Percentiles rank a stretch among this genome's conserved stretches.
Evolutionary conservation across 2,329 filamentous ascomycete species (phyloP).

Genomic region (Talaromyces piceae): DNA sequence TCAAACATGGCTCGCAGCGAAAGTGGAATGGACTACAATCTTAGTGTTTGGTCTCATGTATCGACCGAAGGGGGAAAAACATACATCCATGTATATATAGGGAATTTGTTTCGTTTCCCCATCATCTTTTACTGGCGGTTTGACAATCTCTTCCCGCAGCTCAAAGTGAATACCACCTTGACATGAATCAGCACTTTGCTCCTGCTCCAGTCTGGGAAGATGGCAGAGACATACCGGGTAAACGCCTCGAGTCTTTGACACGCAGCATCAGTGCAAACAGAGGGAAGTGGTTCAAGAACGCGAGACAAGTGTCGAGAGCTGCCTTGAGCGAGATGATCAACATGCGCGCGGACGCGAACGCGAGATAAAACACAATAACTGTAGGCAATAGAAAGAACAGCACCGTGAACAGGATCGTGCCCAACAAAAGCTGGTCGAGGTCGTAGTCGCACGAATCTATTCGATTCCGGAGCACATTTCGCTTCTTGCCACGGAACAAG

Average conservation of each 20-base stretch:
- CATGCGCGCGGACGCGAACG: slow-evolving; percentile 91
- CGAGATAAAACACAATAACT: slow-evolving; percentile 92
- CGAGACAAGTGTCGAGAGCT: slow-evolving; percentile 79
- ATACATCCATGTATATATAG: slow-evolving; percentile 77
- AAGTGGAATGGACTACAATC: slow-evolving; percentile 69
- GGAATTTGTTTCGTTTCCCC: slow-evolving; percentile 55
- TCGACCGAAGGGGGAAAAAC: slow-evolving; percentile 7
- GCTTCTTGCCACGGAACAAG: slow-evolving; percentile 94
- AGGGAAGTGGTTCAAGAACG: slow-evolving; percentile 94
- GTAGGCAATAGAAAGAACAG: slow-evolving; percentile 93
- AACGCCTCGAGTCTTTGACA: slow-evolving; percentile 80
- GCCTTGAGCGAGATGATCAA: slow-evolving; percentile 91
- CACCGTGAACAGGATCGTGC: slow-evolving; percentile 92
- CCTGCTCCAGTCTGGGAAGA: neutral
- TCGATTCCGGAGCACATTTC: slow-evolving; percentile 91
- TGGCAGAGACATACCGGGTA: slow-evolving; percentile 59
- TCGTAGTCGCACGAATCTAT: slow-evolving; percentile 99
- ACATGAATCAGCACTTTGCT: neutral
- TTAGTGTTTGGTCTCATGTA: neutral
- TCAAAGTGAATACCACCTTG: slow-evolving; percentile 81
- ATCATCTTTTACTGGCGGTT: slow-evolving; percentile 19
- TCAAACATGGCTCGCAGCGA: slow-evolving; percentile 91
- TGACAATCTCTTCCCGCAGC: slow-evolving; percentile 63
- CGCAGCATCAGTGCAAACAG: slow-evolving; percentile 94
- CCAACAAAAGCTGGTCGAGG: slow-evolving; percentile 88